Evolutionary conservation across 768 basidiomycete genomes (phyloP).

Genomic region (Podaxis rugospora): DNA sequence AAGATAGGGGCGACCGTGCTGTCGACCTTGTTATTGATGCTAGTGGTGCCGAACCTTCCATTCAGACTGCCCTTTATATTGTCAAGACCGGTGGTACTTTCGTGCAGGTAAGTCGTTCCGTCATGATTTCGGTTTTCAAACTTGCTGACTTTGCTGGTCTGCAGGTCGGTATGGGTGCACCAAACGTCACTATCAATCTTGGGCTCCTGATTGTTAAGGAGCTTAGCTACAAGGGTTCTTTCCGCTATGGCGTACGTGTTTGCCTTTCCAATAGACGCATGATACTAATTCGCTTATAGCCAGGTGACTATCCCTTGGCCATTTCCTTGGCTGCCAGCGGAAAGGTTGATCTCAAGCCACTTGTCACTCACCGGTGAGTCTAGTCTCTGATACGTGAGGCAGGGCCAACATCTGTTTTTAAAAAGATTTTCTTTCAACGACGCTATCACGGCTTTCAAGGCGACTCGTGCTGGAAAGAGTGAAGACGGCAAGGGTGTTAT

Average conservation of each 20-base stretch:
- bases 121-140: background rate
- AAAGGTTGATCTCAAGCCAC: slow-evolving; percentile 79
- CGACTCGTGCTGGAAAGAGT: slow-evolving; percentile 76
- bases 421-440: slow-evolving; percentile 70
- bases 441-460: slow-evolving; percentile 76
- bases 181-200: slow-evolving; percentile 73
- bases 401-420: slow-evolving; percentile 10
- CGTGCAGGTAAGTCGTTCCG: slow-evolving; percentile 47
- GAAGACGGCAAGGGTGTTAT: slow-evolving; percentile 85
- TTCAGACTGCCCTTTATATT: slow-evolving; percentile 79
- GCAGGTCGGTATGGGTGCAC: slow-evolving; percentile 83
- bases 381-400: background rate
- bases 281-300: slow-evolving; percentile 31
- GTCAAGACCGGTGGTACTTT: slow-evolving; percentile 73
- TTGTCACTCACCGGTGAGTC: slow-evolving; percentile 80
- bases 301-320: slow-evolving; percentile 82
- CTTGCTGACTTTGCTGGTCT: background rate
- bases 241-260: slow-evolving; percentile 74
- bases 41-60: slow-evolving; percentile 88
- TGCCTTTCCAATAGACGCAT: background rate
- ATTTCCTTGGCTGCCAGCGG: slow-evolving; percentile 81
- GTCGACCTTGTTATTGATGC: slow-evolving; percentile 91
- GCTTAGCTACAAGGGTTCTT: slow-evolving; percentile 81
- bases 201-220: slow-evolving; percentile 71
- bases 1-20: slow-evolving; percentile 62